Percentiles rank a stretch among this genome's conserved stretches.
phyloP scores from a whole-genome alignment of 1,284 basidiomycete genomes.

The Sphagnurus paluster region DNA sequence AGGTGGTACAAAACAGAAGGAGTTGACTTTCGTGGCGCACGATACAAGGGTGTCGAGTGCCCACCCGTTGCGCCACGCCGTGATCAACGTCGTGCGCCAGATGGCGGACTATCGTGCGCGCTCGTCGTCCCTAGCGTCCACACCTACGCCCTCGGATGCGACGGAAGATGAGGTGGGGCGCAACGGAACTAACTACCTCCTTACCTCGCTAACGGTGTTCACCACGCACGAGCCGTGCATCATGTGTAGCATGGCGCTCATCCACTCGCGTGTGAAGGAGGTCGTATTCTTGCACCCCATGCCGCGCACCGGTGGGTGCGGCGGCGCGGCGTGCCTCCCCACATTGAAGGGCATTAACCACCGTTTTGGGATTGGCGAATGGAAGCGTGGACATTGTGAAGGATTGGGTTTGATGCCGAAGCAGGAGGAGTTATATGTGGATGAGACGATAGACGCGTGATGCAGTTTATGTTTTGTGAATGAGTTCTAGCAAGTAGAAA shows the following conservation, averaged over 20 bases:
- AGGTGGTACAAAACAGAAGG: constrained; percentile 27
- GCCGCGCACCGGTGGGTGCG: constrained; percentile 75
- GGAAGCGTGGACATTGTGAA: constrained; percentile 37
- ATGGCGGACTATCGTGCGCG: constrained; percentile 60
- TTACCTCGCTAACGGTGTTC: constrained; percentile 83
- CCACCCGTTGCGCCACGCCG: constrained; percentile 84
- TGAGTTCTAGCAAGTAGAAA: neutral
- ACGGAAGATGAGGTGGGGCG: constrained; percentile 18
- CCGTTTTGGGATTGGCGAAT: constrained; percentile 68
- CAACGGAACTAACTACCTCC: constrained; percentile 81
- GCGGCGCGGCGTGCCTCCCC: constrained; percentile 69
- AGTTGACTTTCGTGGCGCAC: constrained; percentile 52
- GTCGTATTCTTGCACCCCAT: constrained; percentile 76
- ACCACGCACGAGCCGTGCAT: constrained; percentile 93
- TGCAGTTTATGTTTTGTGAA: too few species aligned
- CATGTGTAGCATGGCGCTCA: constrained; percentile 93
- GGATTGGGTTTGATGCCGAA: neutral
- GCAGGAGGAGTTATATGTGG: constrained; percentile 29
- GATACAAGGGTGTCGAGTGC: constrained; percentile 69
- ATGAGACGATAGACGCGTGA: constrained; percentile 44
- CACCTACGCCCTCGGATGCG: neutral
- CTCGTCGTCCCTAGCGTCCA: constrained; percentile 3
- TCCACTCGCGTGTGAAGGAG: constrained; percentile 88
- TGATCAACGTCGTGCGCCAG: constrained; percentile 73
- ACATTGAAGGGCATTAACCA: constrained; percentile 82